phyloP scores from a whole-genome alignment of 306 rosid genomes.

The Rosa lucieae region DNA sequence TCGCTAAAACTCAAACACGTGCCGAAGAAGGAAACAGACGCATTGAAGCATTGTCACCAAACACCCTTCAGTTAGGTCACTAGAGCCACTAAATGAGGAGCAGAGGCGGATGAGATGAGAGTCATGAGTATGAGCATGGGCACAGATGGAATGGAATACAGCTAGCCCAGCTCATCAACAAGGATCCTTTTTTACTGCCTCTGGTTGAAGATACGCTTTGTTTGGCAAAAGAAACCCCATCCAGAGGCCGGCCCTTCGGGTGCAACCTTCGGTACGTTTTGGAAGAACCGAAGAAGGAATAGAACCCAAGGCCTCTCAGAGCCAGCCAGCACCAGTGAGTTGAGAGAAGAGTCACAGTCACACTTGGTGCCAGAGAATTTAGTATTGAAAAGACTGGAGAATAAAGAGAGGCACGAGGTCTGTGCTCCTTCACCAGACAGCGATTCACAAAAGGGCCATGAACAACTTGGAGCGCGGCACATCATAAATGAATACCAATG shows the following conservation, averaged over 20 bases:
- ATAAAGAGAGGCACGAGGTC: neutral
- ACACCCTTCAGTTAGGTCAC: neutral
- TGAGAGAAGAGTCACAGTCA: neutral
- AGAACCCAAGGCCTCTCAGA: neutral
- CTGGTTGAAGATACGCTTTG: constrained; percentile 40
- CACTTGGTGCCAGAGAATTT: neutral
- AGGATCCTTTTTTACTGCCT: constrained; percentile 34
- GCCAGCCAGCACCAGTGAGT: neutral
- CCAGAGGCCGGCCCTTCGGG: constrained; percentile 22
- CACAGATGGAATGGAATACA: constrained; percentile 27
- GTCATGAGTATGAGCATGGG: neutral
- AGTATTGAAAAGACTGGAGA: neutral
- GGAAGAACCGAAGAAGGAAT: neutral
- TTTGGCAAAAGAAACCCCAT: constrained; percentile 14
- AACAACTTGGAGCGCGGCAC: neutral
- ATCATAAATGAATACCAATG: neutral
- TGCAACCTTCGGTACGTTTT: neutral
- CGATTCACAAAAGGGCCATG: constrained; percentile 2
- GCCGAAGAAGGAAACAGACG: neutral
- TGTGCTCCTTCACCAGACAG: neutral
- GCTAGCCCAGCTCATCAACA: constrained; percentile 23
- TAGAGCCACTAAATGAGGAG: neutral
- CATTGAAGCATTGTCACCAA: constrained; percentile 8
- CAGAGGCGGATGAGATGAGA: neutral
- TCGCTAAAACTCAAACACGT: neutral